A percentile compares a stretch with the other conserved stretches of the same genome.
Conservation (phyloP, 768 basidiomycete species). For the Auriculariales sp. region DNA sequence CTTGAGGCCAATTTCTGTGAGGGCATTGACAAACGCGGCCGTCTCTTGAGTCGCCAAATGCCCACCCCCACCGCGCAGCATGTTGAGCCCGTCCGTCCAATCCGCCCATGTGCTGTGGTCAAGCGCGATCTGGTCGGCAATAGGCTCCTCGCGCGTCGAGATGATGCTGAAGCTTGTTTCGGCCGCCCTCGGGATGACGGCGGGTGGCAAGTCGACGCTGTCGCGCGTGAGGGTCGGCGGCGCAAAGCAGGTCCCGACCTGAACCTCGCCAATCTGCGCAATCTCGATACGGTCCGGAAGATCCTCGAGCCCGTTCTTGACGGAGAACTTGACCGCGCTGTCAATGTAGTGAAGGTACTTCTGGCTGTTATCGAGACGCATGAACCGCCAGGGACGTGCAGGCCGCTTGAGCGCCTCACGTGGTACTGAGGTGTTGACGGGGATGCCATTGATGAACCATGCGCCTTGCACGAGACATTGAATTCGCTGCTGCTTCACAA, state of each 20-base stretch:
- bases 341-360: slow-evolving; percentile 82
- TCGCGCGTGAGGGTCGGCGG: slow-evolving; percentile 50
- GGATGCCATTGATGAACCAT: slow-evolving; percentile 79
- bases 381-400: slow-evolving; percentile 67
- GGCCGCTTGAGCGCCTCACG: slow-evolving; percentile 43
- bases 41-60: slow-evolving; percentile 79
- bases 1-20: slow-evolving; percentile 86
- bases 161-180: slow-evolving; percentile 67
- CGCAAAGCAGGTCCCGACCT: slow-evolving; percentile 50
- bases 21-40: slow-evolving; percentile 66
- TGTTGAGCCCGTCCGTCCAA: slow-evolving; percentile 88
- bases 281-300: slow-evolving; percentile 79
- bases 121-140: slow-evolving; percentile 68
- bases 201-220: slow-evolving; percentile 37
- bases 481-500: slow-evolving; percentile 77
- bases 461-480: slow-evolving; percentile 79
- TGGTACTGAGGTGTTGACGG: slow-evolving; percentile 26
- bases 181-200: slow-evolving; percentile 36
- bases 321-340: slow-evolving; percentile 61
- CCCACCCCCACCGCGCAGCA: slow-evolving; percentile 68
- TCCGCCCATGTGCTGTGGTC: slow-evolving; percentile 75
- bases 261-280: slow-evolving; percentile 62
- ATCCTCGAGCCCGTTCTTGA: slow-evolving; percentile 73
- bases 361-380: slow-evolving; percentile 64
- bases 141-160: slow-evolving; percentile 43